Base-by-base conservation (phyloP, 208 protist species). In the Kentomonas sorsogonicus region DNA sequence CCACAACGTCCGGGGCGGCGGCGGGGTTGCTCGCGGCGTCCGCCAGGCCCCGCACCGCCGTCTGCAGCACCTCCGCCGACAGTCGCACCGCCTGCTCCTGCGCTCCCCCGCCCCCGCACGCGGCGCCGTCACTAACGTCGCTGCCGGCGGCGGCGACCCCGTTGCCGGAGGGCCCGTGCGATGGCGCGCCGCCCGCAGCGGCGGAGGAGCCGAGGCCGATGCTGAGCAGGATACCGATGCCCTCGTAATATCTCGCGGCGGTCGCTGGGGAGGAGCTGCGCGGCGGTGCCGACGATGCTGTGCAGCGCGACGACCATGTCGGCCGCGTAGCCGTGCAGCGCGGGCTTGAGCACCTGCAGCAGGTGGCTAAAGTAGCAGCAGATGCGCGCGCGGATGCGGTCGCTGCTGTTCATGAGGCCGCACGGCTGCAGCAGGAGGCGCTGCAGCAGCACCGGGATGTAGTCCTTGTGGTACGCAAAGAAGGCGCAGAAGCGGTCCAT, bases 301-400 rank as follows among this genome's bases (percentile, higher is more conserved):
- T 80, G 60, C 43, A 92, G 48, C 3, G 81, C 81, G 38, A 59
- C 69, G 7, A 89, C 63, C 72, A 93, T 83, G 31, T 82, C 65
- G 3, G 67, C 57, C 23, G 72, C 71, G 64, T 81, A 85, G 20
- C 66, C 61, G 6, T 33, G 53, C 13, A 89, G 44, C 30, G 43
- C 53, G 0, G 46, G 16, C 25, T 75, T 77, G 20, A 93, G 66
- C 15, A 79, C 38, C 41, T 80, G 72, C n/a, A 89, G 39, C 1
- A 93, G 44, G 44, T 85, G 84, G 10, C 77, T 68, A 54, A 87
- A 88, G 0, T 88, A 53, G 53, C 85, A 88, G 67, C 80, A 89
- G 33, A 90, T 73, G 30, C 82, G 79, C 0, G 69, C 54, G 0
- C 86, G 81, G 15, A 83, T 77, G 15, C 65, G 60, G 29, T 74